phyloP scores from a whole-genome alignment of 257 asterid species.

The Lycium ferocissimum region DNA sequence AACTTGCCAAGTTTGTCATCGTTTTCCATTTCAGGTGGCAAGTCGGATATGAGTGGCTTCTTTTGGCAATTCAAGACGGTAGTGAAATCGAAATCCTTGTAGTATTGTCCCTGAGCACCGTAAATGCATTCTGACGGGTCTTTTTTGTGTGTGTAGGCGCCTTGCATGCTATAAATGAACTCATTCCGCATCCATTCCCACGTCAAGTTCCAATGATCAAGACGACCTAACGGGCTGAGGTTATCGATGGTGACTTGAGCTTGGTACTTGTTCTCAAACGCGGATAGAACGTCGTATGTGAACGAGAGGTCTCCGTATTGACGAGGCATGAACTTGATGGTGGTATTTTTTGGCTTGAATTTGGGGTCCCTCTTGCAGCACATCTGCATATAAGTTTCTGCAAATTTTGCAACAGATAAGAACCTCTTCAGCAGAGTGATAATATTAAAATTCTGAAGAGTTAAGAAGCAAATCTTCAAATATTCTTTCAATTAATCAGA shows the following conservation, averaged over 20 bases:
- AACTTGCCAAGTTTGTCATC: constrained; percentile 79
- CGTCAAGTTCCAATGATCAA: constrained; percentile 92
- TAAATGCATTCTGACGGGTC: constrained; percentile 86
- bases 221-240: constrained; percentile 84
- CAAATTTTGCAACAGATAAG: constrained; percentile 11
- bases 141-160: constrained; percentile 73
- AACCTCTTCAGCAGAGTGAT: background rate
- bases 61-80: constrained; percentile 70
- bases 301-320: constrained; percentile 70
- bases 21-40: constrained; percentile 63
- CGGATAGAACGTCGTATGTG: constrained; percentile 78
- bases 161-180: constrained; percentile 77
- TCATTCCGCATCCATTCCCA: constrained; percentile 98
- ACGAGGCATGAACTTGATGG: constrained; percentile 61
- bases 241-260: constrained; percentile 96
- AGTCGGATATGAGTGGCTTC: constrained; percentile 73
- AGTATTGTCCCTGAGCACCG: constrained; percentile 86
- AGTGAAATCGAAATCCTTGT: constrained; percentile 72
- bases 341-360: constrained; percentile 51
- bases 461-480: too few relatives aligned
- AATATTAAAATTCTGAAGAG: too few relatives aligned
- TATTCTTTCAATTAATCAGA: too few relatives aligned
- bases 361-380: constrained; percentile 91
- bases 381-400: constrained; percentile 68
- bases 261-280: constrained; percentile 61